Evolutionary conservation across 1,284 basidiomycete genomes (phyloP), one percentile per base, ranked within the genome.

Genomic region (Fomitopsis pinicola): DNA sequence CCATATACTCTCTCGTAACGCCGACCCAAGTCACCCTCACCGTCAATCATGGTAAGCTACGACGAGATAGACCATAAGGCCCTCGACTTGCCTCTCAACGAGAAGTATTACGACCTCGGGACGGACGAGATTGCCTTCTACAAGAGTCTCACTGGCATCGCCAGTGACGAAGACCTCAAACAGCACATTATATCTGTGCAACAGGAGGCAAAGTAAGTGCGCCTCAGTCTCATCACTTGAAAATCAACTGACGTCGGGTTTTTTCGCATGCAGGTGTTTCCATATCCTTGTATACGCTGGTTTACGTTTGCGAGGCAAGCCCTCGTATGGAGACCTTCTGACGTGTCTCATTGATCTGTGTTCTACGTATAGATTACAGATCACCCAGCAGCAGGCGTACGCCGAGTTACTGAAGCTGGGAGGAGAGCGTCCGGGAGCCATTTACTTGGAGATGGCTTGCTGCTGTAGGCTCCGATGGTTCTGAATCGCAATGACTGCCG

Each of bases 381-480:
- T 65, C 12, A 42, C 50, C 17, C 59, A 57, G 9, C 67, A 78
- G 35, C 79, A 80, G 5, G 77, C 70, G 0, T 86, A 86, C 67
- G 60, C 70, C 2, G 69, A 75, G 7, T 74, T 78, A 6, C 68
- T 85, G 4, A 64, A 75, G 42, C 70, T 84, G 0, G 73, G 73
- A 3, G 68, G 70, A 26, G 73, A 76, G 2, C 76, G 75, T 15
- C 63, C 73, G 14, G 73, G 74, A 46, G 79, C 82, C 2, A 76
- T 87, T 50, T 71, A 84, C n/a, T 72, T 86, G 1, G 78, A 80
- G 56, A 68, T 79, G 7, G 80, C 65, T 82, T 81, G 66, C 82
- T 82, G 83, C 63, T 68, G 80, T 71, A 15, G 10, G 45, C 2
- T 5, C 26, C 1, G 36, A 26, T 14, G 19, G 3, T 14, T 22